Evolutionary conservation across 2,329 filamentous ascomycete genomes (phyloP).

Genomic region (Fusarium graminum): DNA sequence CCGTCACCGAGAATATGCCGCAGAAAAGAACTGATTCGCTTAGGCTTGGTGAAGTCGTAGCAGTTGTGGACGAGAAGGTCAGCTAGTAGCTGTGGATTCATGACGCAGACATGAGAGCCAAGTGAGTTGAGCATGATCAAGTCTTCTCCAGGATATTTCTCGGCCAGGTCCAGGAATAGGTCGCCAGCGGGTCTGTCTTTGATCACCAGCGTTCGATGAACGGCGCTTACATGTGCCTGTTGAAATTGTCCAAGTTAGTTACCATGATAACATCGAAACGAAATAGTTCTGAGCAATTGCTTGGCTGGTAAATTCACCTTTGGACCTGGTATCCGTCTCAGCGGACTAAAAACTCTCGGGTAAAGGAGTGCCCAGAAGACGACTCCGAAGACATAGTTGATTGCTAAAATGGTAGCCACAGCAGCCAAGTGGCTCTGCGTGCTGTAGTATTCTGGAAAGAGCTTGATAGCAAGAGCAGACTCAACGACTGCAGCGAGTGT

Average conservation of each 20-base stretch:
- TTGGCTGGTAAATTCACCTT: conserved; percentile 11
- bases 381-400: conserved; percentile 42
- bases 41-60: conserved; percentile 68
- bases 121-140: conserved; percentile 40
- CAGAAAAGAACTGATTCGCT: conserved; percentile 61
- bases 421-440: conserved; percentile 29
- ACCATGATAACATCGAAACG: background rate
- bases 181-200: conserved; percentile 45
- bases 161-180: conserved; percentile 44
- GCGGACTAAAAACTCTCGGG: conserved; percentile 42
- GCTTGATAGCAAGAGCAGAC: conserved; percentile 48
- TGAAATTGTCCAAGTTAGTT: background rate
- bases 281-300: rapidly evolving
- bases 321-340: conserved; percentile 42
- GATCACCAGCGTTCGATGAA: conserved; percentile 35
- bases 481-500: conserved; percentile 43
- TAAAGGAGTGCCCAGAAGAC: conserved; percentile 41
- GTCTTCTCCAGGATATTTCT: conserved; percentile 45
- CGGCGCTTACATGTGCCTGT: conserved; percentile 39
- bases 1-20: conserved; percentile 68
- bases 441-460: conserved; percentile 41
- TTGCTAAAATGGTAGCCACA: conserved; percentile 21
- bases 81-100: conserved; percentile 44
- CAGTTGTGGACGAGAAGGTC: conserved; percentile 53
- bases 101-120: conserved; percentile 39